Conservation (phyloP, 352 stramenopile species). For the Globisporangium paroecandrum region DNA sequence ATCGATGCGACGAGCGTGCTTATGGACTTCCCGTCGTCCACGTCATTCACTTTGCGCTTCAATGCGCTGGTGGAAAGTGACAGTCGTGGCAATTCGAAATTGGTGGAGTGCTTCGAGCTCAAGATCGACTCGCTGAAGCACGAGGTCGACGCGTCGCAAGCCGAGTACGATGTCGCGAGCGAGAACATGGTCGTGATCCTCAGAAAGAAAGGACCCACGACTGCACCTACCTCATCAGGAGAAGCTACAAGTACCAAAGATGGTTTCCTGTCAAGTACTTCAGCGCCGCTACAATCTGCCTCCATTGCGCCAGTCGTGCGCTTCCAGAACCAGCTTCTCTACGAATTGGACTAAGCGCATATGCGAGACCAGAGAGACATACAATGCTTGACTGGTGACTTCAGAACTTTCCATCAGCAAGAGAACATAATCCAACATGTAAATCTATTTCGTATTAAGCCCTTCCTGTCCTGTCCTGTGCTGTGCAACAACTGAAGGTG, state of each 20-base stretch:
- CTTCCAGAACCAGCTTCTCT: conserved; percentile 74
- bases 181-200: conserved; percentile 76
- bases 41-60: conserved; percentile 37
- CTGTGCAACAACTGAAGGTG: neutral
- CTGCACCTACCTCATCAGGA: neutral
- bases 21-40: conserved; percentile 33
- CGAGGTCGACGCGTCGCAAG: conserved; percentile 10
- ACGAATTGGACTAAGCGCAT: conserved; percentile 53
- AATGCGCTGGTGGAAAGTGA: neutral
- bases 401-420: neutral
- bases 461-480: neutral
- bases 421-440: conserved; percentile 11
- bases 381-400: too few species aligned
- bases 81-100: neutral
- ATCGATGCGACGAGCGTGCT: conserved; percentile 39
- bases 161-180: conserved; percentile 52
- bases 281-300: conserved; percentile 8
- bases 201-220: conserved; percentile 26
- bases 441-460: conserved; percentile 23
- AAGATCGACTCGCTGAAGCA: conserved; percentile 21
- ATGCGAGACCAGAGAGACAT: neutral
- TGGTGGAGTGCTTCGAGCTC: conserved; percentile 32
- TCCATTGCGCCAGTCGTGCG: conserved; percentile 26
- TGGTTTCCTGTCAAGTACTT: neutral
- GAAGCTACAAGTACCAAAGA: too few species aligned